phyloP scores from a whole-genome alignment of 768 basidiomycete genomes.

The Lactifluus hygrophoroides region DNA sequence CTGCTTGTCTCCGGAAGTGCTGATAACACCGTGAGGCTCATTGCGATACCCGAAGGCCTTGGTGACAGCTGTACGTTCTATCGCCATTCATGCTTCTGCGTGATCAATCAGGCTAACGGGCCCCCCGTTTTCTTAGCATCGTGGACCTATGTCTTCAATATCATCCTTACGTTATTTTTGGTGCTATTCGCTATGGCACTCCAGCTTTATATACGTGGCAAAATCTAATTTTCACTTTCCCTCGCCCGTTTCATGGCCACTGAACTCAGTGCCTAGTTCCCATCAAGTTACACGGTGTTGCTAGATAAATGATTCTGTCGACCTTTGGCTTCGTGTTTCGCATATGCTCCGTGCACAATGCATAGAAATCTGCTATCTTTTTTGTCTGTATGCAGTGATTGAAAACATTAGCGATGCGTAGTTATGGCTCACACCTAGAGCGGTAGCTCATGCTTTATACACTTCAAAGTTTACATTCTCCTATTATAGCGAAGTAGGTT shows the following conservation, averaged over 20 bases:
- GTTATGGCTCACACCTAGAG: background rate
- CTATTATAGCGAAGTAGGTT: background rate
- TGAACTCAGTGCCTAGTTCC: background rate
- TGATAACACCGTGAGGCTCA: conserved; percentile 77
- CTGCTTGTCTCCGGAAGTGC: conserved; percentile 84
- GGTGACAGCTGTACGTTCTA: conserved; percentile 25
- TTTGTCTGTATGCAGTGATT: background rate
- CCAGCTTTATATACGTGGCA: conserved; percentile 26
- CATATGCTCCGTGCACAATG: background rate
- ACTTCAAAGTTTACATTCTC: too few species aligned
- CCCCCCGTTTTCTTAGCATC: conserved; percentile 26
- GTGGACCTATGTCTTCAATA: conserved; percentile 27
- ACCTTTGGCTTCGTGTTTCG: background rate
- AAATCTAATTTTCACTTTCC: background rate
- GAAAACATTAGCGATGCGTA: background rate
- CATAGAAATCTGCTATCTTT: background rate
- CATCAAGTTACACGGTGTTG: background rate
- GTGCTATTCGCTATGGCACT: conserved; percentile 36
- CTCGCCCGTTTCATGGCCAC: too few species aligned
- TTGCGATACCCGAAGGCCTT: conserved; percentile 56
- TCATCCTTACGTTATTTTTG: conserved; percentile 37
- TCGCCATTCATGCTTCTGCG: background rate
- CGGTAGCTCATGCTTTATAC: too few species aligned
- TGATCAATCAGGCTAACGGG: background rate
- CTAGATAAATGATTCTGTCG: background rate